Base-by-base conservation (phyloP, 148 eudicot species). In the Rhododendron vialii region DNA sequence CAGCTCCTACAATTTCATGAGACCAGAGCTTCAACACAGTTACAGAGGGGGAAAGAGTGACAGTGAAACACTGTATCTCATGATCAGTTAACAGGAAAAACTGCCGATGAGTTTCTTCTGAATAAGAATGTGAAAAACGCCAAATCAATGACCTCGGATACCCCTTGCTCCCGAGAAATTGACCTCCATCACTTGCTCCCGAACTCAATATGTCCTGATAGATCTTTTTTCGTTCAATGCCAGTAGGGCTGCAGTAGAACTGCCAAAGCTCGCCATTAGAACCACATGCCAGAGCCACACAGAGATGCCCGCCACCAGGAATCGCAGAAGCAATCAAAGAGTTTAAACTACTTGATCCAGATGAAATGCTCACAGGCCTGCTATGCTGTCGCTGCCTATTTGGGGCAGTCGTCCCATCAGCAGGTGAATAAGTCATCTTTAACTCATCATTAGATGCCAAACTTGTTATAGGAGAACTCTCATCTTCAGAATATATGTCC, bases 71-170 rank as follows among this genome's bases (percentile, higher is more conserved):
- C 82, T 93, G 98, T 89, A 96, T 92, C 90, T 96, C 96, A 84
- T 88, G 91, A 88, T 94, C 94, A 53, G 96, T 96, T 87, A 96
- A 89, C 35, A 96, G 82, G 88, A 96, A 92, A 89, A 95, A 96
- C 87, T 93, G 94, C 81, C 95, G 88, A 55, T 85, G 81, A 41
- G 84, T 51, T 65, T 91, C 93, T 86, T 86, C 89, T 35, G 77
- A 82, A 84, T 89, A 88, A 65, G 81, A 84, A 47, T 73, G 80
- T 51, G 92, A 75, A 78, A 85, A 88, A 53, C 95, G 95, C 99
- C 99, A 96, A 79, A 86, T 80, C 89, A 96, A 89, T 90, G 99
- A 92, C 93, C 98, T 94, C 9, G 94, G 95, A 84, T 95, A 96
- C 30, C 98, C 95, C 88, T 88, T 92, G 86, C 87, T 86, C 77